Base-by-base conservation (phyloP, 1,139 yeast genomes). In the Yamadazyma siamensis region DNA sequence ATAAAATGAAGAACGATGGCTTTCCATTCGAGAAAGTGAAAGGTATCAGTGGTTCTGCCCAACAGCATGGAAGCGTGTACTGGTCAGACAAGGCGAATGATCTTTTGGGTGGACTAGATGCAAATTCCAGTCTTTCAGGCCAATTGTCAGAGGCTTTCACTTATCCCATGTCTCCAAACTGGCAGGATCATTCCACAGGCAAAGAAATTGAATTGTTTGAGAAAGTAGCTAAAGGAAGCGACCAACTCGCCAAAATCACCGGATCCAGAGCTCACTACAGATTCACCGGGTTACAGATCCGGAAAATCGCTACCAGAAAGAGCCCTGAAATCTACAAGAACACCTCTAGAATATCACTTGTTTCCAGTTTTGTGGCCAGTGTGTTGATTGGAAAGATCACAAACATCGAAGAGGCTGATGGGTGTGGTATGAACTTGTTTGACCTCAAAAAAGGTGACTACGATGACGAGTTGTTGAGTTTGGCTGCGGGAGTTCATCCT, bases 161-260 rank as follows among this genome's bases (percentile, higher is more conserved):
- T 1, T 71, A 79, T 48, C 67, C 71, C 5, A 65, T 67, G 34
- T 81, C 95, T 7, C 95, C 96, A 9, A 88, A 88, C 49, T 88
- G 96, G 96, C 96, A 88, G 54, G 96, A 88, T 52, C 94, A 86
- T 49, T 82, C 94, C 15, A 88, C 96, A 0, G 81, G 76, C 6
- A 56, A 65, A 15, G 95, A 88, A 52, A 68, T 87, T 34, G 50
- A 63, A 18, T 69, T 57, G 20, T 80, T 87, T 45, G 94, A 86
- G 49, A 55, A 54, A 1, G 65, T 66, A 2, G 74, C 72, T 3
- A 86, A 84, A 4, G 87, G 89, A 4, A 68, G 80, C 5, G 78
- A 77, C 26, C 50, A 62, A 6, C 59, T 88, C 49, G 91, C 95
- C 3, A 47, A 61, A 15, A 55, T 79, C 21, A 82, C 95, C 0